Conservation (phyloP, 2,329 filamentous ascomycete species). For the Claviceps digitariae region DNA sequence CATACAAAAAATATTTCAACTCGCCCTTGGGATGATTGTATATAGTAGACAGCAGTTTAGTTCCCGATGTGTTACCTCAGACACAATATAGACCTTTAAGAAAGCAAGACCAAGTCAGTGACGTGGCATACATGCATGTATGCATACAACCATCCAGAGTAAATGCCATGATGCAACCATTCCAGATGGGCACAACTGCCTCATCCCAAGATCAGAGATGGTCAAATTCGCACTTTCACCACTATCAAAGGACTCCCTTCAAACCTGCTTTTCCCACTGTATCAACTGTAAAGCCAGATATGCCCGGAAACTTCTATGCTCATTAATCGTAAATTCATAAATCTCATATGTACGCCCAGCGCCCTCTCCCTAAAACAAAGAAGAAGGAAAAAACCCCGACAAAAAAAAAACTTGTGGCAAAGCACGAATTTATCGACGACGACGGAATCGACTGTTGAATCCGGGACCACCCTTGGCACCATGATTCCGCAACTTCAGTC, state of each 20-base stretch:
- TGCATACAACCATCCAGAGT: too few species aligned
- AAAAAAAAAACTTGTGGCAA: neutral
- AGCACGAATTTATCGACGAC: slow-evolving; percentile 23
- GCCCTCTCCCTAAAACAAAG: too few species aligned
- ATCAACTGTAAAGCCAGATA: neutral
- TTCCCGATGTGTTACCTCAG: neutral
- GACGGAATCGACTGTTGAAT: slow-evolving; percentile 43
- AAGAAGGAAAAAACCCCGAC: neutral
- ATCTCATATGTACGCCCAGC: neutral
- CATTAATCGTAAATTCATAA: neutral
- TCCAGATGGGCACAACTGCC: too few species aligned
- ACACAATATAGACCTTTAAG: neutral
- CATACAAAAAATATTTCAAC: neutral
- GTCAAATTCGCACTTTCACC: neutral
- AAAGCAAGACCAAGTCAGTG: neutral
- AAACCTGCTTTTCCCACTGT: neutral
- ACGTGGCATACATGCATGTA: too few species aligned
- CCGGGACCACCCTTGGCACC: slow-evolving; percentile 49
- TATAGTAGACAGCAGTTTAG: neutral
- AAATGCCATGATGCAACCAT: too few species aligned
- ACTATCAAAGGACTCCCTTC: neutral
- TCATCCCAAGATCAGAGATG: neutral
- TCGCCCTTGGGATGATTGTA: neutral
- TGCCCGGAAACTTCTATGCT: neutral
- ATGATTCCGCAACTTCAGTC: slow-evolving; percentile 48